Percentiles rank a stretch among this genome's conserved stretches.
phyloP scores from a whole-genome alignment of 2,329 filamentous ascomycete genomes.

The Arthrobotrys megalospora region DNA sequence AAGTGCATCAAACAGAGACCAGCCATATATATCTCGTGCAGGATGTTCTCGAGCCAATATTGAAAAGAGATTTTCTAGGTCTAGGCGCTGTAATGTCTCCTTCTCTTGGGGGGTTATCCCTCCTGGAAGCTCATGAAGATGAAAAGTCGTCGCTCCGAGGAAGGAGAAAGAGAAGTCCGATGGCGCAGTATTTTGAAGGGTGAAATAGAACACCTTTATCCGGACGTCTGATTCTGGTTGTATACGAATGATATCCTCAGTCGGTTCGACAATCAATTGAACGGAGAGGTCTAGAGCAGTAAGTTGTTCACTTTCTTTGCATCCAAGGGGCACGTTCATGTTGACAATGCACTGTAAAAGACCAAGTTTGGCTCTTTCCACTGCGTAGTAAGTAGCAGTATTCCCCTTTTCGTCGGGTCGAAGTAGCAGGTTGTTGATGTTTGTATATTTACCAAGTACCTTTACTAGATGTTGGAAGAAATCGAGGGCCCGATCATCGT shows the following conservation, averaged over 20 bases:
- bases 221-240: neutral
- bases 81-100: neutral
- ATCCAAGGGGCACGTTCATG: neutral
- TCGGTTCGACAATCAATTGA: neutral
- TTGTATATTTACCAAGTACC: constrained; percentile 4
- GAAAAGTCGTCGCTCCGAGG: neutral
- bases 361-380: neutral
- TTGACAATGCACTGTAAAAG: neutral
- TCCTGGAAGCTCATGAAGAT: neutral
- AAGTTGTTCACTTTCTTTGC: neutral
- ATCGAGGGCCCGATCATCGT: neutral
- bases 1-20: constrained; percentile 18
- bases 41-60: neutral
- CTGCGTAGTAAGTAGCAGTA: neutral
- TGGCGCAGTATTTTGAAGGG: neutral
- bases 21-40: constrained; percentile 21
- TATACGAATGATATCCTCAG: neutral
- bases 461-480: neutral
- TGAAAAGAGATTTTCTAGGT: neutral
- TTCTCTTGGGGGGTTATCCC: neutral
- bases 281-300: neutral
- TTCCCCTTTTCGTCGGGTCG: neutral
- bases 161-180: constrained; percentile 14
- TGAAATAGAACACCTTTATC: constrained; percentile 1
- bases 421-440: constrained; percentile 2